Base-by-base conservation (phyloP, 1,284 basidiomycete genomes). In the Ceratobasidium theobromae region DNA sequence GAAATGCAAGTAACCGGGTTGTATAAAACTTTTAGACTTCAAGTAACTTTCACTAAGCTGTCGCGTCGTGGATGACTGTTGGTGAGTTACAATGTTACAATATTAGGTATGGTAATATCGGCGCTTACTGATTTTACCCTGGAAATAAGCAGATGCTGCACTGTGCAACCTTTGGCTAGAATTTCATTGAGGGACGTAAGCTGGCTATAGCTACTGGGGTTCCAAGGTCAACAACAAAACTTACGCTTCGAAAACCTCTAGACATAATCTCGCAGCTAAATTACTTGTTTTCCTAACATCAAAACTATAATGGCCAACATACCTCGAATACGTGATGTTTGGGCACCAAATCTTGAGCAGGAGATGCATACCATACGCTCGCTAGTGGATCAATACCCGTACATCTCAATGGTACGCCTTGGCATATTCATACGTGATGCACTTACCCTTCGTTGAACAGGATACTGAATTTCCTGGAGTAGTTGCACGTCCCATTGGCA, bases 401-500 rank as follows among this genome's bases (percentile, higher is more conserved):
- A 89, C 78, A 87, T 99, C 73, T 93, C 95, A 71, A 96, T 99
- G 94, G 93, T 95, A 75, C 75, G 82, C 45, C 40, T n/a, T 30
- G 27, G 32, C 30, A 16, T 55, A 21, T 9, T 25, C 35, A 38
- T 41, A 41, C 51, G 40, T n/a, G 35, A 45, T 38, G 12, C 69
- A 68, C 62, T 27, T 70, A 60, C 69, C 65, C 55, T 68, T 68
- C 8, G 18, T 57, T 66, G 14, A 28, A 32, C 75, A 96, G 94
- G 96, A 99, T 76, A 98, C 97, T 69, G 97, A 99, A 77, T 99
- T 99, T 76, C 96, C 96, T 28, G 97, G 97, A 8, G 96, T 98
- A 53, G 96, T 99, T 45, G 97, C 96, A 8, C 85, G 97, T 18
- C 96, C 97, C 12, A 98, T 99, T 75, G 96, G 96, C 12, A 84